Evolutionary conservation across 495 filamentous ascomycete genomes (phyloP), one percentile per base, ranked within the genome.

Genomic region (Terfezia boudieri): DNA sequence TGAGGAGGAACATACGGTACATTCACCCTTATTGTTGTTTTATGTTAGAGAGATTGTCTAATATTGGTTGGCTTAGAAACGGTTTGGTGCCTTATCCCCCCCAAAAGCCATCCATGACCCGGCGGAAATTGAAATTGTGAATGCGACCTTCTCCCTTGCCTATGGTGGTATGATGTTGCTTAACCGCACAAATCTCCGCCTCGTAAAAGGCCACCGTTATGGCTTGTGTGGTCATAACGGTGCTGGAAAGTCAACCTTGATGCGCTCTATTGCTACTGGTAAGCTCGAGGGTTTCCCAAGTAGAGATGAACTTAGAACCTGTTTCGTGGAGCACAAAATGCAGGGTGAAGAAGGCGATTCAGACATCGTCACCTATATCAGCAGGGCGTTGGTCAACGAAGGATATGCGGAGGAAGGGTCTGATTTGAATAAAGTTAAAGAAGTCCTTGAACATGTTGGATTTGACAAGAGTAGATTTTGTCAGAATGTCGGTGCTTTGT

Each of bases 161-260:
- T 99, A 99, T 62, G 90, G 90, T 65, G 90, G 92, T 65, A 96
- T 95, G 89, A 82, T 99, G 58, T 73, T 99, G 60, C 78, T 99
- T 17, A 93, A 83, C 12, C 90, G 96, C 71, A 96, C 90, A 53
- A 96, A 95, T 63, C 77, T 99, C 7, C 82, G 84, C 23, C 78
- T 99, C 11, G 73, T 94, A 57, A 93, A 94, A 71, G 90, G 90
- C 57, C 90, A 96, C 68, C 81, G 90, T 20, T 99, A 99, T 63
- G 90, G 90, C 65, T 82, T 99, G 17, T 94, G 86, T 60, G 90
- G 90, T 59, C 80, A 90, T 59, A 99, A 99, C 64, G 90, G 90
- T 67, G 87, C 88, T 51, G 90, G 90, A 58, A 99, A 99, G 71
- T 96, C 90, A 16, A 99, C 90, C 11, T 76, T 99, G 52, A 96